These are phyloP conservation scores for Saraca asoca DNA, from an alignment of 331 rosid genomes.

Conservation along the genomic window DNA sequence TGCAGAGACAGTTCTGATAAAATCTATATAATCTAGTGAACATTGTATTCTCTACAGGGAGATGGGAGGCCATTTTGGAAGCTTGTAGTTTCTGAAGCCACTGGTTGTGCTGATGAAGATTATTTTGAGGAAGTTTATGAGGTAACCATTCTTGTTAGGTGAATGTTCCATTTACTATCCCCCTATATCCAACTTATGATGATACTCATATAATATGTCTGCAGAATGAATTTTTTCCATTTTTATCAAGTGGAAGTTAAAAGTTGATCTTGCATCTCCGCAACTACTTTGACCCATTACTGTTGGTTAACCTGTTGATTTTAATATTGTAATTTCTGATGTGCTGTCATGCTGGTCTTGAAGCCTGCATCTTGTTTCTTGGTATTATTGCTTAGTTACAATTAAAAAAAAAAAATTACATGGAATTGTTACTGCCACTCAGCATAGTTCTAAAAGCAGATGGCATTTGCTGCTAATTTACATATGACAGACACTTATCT, in stretches of 20 bases:
- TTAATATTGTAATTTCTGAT: constrained; percentile 26
- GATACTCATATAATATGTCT: constrained; percentile 23
- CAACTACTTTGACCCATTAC: constrained; percentile 26
- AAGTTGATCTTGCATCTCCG: constrained; percentile 12
- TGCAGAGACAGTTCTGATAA: background rate
- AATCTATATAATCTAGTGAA: background rate
- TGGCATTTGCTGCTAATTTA: constrained; percentile 16
- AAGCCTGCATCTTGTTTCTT: constrained; percentile 9
- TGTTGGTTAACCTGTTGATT: constrained; percentile 17
- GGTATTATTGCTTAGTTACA: constrained; percentile 21
- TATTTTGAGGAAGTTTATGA: constrained; percentile 88
- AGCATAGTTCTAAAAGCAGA: constrained; percentile 1
- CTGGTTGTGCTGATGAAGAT: constrained; percentile 66
- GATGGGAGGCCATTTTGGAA: constrained; percentile 98
- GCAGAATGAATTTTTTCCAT: constrained; percentile 7
- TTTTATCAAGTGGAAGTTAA: constrained; percentile 6
- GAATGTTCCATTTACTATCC: constrained; percentile 12
- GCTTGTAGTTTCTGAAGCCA: constrained; percentile 88
- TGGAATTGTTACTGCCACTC: background rate
- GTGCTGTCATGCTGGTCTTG: constrained; percentile 24
- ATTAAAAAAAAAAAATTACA: constrained; percentile 19
- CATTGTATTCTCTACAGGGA: constrained; percentile 56
- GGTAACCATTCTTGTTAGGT: constrained; percentile 49
- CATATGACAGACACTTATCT: constrained; percentile 10
- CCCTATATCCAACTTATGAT: constrained; percentile 14